Evolutionary conservation across 2,329 filamentous ascomycete species (phyloP).

Genomic region (Raffaelea albimanens): DNA sequence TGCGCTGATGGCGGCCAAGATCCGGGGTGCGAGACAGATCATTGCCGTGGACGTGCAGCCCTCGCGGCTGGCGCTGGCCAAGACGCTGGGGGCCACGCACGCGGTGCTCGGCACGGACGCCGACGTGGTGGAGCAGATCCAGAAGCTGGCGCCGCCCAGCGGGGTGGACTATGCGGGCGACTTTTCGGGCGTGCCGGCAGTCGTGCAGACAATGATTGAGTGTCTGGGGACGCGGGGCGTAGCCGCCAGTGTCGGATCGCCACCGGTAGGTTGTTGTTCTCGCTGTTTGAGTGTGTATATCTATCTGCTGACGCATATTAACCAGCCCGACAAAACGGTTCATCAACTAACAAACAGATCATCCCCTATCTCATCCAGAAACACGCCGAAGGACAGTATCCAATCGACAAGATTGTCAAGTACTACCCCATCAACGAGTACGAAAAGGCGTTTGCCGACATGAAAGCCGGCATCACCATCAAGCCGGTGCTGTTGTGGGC

Average conservation of each 20-base stretch:
- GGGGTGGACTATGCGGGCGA: constrained; percentile 23
- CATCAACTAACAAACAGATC: constrained; percentile 16
- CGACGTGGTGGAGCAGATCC: too few species aligned
- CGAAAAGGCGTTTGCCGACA: constrained; percentile 19
- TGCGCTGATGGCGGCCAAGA: constrained; percentile 16
- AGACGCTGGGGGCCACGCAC: too few species aligned
- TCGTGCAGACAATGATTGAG: constrained; percentile 36
- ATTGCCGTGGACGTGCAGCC: too few species aligned
- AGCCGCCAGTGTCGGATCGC: constrained; percentile 18
- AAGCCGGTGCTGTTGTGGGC: too few species aligned
- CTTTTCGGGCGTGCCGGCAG: constrained; percentile 22
- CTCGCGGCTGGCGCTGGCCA: too few species aligned
- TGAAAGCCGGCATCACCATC: too few species aligned
- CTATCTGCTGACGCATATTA: too few species aligned
- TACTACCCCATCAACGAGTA: constrained; percentile 22
- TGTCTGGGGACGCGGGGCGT: constrained; percentile 23
- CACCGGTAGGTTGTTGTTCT: constrained; percentile 11
- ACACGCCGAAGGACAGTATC: constrained; percentile 23
- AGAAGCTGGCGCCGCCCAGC: constrained; percentile 19
- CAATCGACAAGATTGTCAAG: constrained; percentile 22
- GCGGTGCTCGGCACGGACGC: too few species aligned
- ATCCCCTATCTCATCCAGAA: constrained; percentile 23
- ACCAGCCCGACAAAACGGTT: constrained; percentile 9
- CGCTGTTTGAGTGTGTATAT: too few species aligned
- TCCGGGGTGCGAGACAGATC: too few species aligned